A percentile compares a stretch with the other conserved stretches of the same genome.
Evolutionary conservation across 2,329 filamentous ascomycete genomes (phyloP).

Genomic region (Chaetomiaceae sp.): DNA sequence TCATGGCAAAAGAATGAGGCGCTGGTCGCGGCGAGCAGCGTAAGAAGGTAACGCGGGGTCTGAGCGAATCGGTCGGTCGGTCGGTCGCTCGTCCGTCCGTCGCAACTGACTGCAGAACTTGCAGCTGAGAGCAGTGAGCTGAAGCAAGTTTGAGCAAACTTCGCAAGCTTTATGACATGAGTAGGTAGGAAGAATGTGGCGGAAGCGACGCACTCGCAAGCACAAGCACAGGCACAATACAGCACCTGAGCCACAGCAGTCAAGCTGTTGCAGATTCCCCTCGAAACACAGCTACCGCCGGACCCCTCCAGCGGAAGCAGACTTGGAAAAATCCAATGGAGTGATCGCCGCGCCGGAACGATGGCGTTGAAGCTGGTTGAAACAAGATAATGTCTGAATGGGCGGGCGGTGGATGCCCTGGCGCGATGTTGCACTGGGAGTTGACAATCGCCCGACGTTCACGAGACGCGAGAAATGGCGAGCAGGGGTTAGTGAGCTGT

Average conservation of each 20-base stretch:
- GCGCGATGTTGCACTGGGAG: too few species aligned
- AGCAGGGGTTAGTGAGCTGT: too few species aligned
- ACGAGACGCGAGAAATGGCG: too few species aligned
- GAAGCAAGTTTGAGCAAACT: too few species aligned
- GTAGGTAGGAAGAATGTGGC: neutral
- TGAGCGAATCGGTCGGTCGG: neutral
- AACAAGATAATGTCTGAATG: neutral
- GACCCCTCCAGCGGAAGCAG: neutral
- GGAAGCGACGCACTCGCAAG: neutral
- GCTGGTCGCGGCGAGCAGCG: neutral
- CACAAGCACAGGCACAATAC: neutral
- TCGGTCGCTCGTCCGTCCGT: too few species aligned
- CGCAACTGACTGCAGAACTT: too few species aligned
- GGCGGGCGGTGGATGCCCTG: too few species aligned
- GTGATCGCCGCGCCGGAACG: neutral
- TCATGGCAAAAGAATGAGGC: conserved; percentile 11
- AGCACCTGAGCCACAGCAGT: neutral
- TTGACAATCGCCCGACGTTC: neutral
- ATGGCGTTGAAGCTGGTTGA: neutral
- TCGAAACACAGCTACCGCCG: neutral
- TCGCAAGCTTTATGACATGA: neutral
- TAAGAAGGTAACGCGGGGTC: neutral
- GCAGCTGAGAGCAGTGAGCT: too few species aligned
- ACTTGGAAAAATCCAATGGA: neutral
- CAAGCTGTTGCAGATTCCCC: too few species aligned